Base-by-base conservation (phyloP, 148 eudicot genomes). In the Fallopia convolvulus region DNA sequence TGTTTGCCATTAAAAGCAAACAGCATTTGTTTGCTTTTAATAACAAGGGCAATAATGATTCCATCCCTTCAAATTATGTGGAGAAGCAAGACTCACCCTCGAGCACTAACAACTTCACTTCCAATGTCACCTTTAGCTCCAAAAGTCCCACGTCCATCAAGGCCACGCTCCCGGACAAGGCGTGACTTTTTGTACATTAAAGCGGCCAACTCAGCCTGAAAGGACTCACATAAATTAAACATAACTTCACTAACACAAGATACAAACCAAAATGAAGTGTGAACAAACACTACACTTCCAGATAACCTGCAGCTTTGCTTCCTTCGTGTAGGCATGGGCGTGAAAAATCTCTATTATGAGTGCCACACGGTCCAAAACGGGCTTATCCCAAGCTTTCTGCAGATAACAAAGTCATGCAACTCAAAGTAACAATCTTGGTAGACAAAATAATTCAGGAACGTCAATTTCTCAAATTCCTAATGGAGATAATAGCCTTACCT, bases 271-370 rank as follows among this genome's bases (percentile, higher is more conserved):
- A 49, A 39, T 12, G 5, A 23, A 32, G 39, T 10, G 53, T 10
- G n/a, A 61, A 40, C 42, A 32, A 52, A 26, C 15, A 58, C 9
- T 46, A 46, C 36, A 74, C 15, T n/a, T 12, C 41, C 48, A 58
- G 20, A 79, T 40, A 63, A 90, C 99, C 96, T 92, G 99, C 74
- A 94, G 88, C 84, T 88, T 92, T 73, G 90, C 99, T 89, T 94
- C 99, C 86, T 87, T 94, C 26, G 99, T 94, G 78, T 85, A 89
- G 70, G 99, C 99, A 88, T 94, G 99, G 79, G 99, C 99, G 85
- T 94, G 82, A 76, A 94, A 94, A 68, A 94, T 92, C 87, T 90
- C 91, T 73, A 94, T 94, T 49, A 94, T 94, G 70, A 94, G 92
- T 30, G 91, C 96, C 26, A 94, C 92, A 75, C 97, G 96, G 78